A percentile compares a stretch with the other conserved stretches of the same genome.
These are phyloP conservation scores for Magnaporthales sp. DNA, from an alignment of 2,329 filamentous ascomycete species.

Conservation along the genomic window DNA sequence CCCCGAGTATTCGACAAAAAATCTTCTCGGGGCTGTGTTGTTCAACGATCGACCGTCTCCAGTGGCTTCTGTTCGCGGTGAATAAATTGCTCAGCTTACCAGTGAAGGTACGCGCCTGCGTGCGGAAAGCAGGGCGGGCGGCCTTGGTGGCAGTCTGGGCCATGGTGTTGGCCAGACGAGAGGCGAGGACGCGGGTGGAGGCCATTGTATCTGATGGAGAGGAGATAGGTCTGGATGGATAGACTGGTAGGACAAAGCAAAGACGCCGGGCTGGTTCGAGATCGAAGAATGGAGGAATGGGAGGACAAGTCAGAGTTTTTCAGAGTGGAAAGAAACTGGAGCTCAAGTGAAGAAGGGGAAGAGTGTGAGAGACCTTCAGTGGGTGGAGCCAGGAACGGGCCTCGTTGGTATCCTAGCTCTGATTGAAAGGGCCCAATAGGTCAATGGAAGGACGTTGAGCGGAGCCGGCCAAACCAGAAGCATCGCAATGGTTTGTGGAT, in stretches of 20 bases:
- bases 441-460: constrained; percentile 3
- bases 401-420: constrained; percentile 9
- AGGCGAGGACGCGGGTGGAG: constrained; percentile 67
- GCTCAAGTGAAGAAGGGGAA: constrained; percentile 13
- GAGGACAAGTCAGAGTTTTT: constrained; percentile 16
- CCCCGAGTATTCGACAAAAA: constrained; percentile 13
- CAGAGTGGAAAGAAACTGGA: constrained; percentile 16
- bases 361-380: constrained; percentile 6
- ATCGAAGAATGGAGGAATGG: constrained; percentile 9
- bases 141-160: constrained; percentile 67
- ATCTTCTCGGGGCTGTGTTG: constrained; percentile 14
- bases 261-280: constrained; percentile 8
- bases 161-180: constrained; percentile 70
- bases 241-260: constrained; percentile 30
- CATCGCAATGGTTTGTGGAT: constrained; percentile 1
- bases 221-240: constrained; percentile 28
- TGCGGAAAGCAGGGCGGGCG: constrained; percentile 66
- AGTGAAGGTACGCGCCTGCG: constrained; percentile 66
- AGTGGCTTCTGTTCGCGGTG: not conserved
- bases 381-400: constrained; percentile 12
- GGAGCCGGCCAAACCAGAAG: constrained; percentile 1
- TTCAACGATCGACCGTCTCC: not conserved
- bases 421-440: constrained; percentile 3
- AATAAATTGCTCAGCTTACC: constrained; percentile 40
- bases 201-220: constrained; percentile 65